These are phyloP conservation scores for Teratosphaeria zuluensis DNA, from an alignment of 2,329 filamentous ascomycete genomes.

Conservation along the genomic window DNA sequence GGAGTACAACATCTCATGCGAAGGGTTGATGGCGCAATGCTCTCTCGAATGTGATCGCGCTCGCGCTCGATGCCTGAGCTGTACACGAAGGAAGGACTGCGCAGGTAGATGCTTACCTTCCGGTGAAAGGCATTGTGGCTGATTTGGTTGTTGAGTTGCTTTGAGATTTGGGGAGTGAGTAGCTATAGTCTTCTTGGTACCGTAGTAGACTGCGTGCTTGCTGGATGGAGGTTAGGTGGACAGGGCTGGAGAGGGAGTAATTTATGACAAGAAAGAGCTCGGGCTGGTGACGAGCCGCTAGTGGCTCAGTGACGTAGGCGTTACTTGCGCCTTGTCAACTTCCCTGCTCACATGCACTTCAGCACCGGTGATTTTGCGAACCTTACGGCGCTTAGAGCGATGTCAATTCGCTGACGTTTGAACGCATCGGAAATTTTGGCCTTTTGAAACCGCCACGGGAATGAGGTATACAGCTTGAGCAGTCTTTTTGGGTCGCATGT, in stretches of 20 bases:
- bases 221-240: neutral
- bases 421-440: neutral
- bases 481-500: neutral
- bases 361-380: neutral
- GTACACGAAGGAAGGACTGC: neutral
- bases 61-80: neutral
- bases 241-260: slow-evolving; percentile 3
- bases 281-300: neutral
- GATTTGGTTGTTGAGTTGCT: slow-evolving; percentile 4
- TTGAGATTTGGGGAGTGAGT: neutral
- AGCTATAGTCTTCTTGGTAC: neutral
- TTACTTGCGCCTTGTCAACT: neutral
- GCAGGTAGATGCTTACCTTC: slow-evolving; percentile 34
- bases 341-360: neutral
- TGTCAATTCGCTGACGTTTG: neutral
- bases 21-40: no score
- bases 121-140: slow-evolving; percentile 51
- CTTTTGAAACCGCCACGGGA: neutral
- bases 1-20: neutral
- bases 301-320: neutral
- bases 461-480: neutral
- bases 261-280: neutral
- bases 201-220: neutral
- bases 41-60: no score
- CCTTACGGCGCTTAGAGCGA: neutral